Percentiles rank a stretch among this genome's conserved stretches.
phyloP scores from a whole-genome alignment of 495 filamentous ascomycete species.

The Penicillium parvum region DNA sequence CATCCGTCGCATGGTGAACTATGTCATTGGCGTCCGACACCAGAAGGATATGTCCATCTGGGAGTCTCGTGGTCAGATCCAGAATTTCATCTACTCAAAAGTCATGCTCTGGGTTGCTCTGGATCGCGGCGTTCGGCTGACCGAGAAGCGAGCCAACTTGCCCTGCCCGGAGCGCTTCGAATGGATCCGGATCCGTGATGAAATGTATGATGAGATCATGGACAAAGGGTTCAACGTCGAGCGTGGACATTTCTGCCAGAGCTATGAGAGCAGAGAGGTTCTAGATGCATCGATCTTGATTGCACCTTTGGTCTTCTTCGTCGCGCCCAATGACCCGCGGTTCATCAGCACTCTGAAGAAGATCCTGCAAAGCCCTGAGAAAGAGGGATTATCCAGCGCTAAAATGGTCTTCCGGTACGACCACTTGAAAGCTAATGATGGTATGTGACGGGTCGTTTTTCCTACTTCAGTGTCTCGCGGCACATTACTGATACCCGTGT shows the following conservation, averaged over 20 bases:
- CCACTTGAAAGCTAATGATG: constrained; percentile 59
- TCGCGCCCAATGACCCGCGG: constrained; percentile 66
- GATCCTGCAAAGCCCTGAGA: constrained; percentile 62
- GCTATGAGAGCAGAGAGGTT: constrained; percentile 62
- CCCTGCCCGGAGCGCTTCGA: constrained; percentile 61
- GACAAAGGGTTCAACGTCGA: constrained; percentile 60
- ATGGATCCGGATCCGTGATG: constrained; percentile 59
- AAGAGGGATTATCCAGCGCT: constrained; percentile 66
- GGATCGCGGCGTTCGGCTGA: constrained; percentile 63
- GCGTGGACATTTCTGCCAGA: constrained; percentile 63
- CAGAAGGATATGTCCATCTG: constrained; percentile 75
- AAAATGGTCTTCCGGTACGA: constrained; percentile 70
- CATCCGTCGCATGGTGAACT: constrained; percentile 55
- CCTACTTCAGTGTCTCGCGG: not conserved
- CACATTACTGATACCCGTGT: constrained; percentile 17
- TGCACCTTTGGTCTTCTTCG: constrained; percentile 71
- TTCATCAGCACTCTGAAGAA: constrained; percentile 65
- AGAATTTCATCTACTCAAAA: constrained; percentile 70
- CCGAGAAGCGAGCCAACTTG: constrained; percentile 61
- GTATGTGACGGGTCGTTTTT: constrained; percentile 32
- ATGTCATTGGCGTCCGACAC: constrained; percentile 41
- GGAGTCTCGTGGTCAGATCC: constrained; percentile 68
- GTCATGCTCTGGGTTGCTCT: constrained; percentile 76
- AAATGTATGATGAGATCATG: constrained; percentile 70
- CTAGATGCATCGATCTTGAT: constrained; percentile 68